Conservation (phyloP, 768 basidiomycete genomes). For the Auricularia auricula-judae region DNA sequence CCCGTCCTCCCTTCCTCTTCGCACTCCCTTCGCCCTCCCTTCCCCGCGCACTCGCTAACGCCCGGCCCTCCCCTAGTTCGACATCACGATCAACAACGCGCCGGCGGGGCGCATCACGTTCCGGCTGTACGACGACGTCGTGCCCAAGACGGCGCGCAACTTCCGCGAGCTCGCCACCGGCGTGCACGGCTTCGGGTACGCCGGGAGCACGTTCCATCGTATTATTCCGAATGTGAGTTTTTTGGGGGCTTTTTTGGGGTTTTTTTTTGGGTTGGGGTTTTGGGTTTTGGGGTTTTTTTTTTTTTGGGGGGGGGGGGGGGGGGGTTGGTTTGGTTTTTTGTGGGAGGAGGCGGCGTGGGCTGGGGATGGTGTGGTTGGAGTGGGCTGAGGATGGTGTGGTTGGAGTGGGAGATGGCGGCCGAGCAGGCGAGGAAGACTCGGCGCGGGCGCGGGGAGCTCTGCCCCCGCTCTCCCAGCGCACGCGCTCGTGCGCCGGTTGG, state of each 20-base stretch:
- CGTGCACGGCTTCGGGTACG: conserved; percentile 61
- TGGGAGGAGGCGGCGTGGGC: not conserved
- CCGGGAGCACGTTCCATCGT: conserved; percentile 55
- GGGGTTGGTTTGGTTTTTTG: conserved; percentile 1
- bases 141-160: conserved; percentile 72
- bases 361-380: no score
- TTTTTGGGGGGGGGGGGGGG: not conserved
- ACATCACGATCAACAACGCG: conserved; percentile 34
- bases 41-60: no score
- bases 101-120: conserved; percentile 67
- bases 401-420: no score
- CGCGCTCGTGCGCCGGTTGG: no score
- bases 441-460: no score
- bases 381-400: no score
- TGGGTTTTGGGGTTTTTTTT: not conserved
- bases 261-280: not conserved
- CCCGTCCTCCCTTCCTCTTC: no score
- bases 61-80: not conserved
- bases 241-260: conserved; percentile 16
- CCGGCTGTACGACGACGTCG: conserved; percentile 71
- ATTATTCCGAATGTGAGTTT: conserved; percentile 28
- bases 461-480: no score
- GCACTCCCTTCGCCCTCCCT: no score
- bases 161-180: conserved; percentile 72
- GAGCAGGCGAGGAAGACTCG: no score